Conservation (phyloP, 2,329 filamentous ascomycete genomes). For the Nemania bipapillata region DNA sequence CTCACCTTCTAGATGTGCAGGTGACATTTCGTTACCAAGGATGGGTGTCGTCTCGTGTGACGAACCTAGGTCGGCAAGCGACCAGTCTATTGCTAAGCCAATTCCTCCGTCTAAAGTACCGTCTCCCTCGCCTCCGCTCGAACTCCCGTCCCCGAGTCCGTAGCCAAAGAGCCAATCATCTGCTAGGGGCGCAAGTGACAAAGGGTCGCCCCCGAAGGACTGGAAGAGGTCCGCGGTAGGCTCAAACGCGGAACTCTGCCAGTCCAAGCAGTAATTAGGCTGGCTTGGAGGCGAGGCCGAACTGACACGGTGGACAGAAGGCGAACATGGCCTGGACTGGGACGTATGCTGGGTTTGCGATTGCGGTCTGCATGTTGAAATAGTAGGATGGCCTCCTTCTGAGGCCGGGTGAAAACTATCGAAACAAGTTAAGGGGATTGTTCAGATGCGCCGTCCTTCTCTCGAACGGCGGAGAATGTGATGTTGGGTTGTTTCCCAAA, state of each 20-base stretch:
- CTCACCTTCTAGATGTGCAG: slow-evolving; percentile 46
- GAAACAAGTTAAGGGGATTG: slow-evolving; percentile 44
- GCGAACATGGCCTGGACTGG: slow-evolving; percentile 37
- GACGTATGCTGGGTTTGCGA: slow-evolving; percentile 34
- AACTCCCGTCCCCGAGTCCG: slow-evolving; percentile 32
- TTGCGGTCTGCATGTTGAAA: slow-evolving; percentile 46
- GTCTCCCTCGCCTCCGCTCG: slow-evolving; percentile 33
- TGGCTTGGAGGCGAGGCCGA: slow-evolving; percentile 38
- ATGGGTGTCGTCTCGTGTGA: slow-evolving; percentile 42
- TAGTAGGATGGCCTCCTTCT: slow-evolving; percentile 47
- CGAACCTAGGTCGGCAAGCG: slow-evolving; percentile 42
- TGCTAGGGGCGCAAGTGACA: slow-evolving; percentile 38
- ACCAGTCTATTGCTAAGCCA: slow-evolving; percentile 42
- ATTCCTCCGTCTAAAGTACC: slow-evolving; percentile 26
- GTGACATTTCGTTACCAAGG: slow-evolving; percentile 41
- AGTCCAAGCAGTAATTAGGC: slow-evolving; percentile 41
- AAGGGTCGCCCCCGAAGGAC: slow-evolving; percentile 42
- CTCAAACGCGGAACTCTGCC: slow-evolving; percentile 44
- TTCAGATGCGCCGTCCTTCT: slow-evolving; percentile 45
- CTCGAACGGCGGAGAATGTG: slow-evolving; percentile 44
- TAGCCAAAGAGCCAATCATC: slow-evolving; percentile 46
- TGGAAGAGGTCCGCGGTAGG: slow-evolving; percentile 47
- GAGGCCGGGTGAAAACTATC: slow-evolving; percentile 49
- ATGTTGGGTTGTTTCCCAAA: slow-evolving; percentile 36
- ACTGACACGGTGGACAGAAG: slow-evolving; percentile 42